These are phyloP conservation scores for Ananas comosus DNA, from an alignment of 176 grass and related monocot species.

Conservation along the genomic window DNA sequence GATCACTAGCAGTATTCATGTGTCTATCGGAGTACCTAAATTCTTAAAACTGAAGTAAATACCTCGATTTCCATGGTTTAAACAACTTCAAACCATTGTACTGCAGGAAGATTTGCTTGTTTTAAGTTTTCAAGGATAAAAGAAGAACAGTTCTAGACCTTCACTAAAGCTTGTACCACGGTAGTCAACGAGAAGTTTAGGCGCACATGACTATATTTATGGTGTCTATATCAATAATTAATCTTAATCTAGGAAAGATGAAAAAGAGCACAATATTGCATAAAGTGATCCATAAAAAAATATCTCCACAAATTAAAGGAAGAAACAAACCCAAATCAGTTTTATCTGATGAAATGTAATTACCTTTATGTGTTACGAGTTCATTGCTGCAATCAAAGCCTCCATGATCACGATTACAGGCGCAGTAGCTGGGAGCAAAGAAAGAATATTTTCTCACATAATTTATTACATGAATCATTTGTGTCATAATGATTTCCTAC, in stretches of 20 bases:
- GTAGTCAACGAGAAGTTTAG: not conserved
- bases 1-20: too few species aligned
- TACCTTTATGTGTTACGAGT: slow-evolving; percentile 84
- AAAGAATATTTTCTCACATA: slow-evolving; percentile 10
- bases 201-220: not conserved
- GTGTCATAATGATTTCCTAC: not conserved
- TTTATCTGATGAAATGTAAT: not conserved
- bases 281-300: too few species aligned
- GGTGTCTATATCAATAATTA: not conserved
- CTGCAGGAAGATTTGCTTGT: too few species aligned
- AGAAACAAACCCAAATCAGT: not conserved
- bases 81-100: too few species aligned
- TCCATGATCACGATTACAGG: slow-evolving; percentile 95
- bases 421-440: slow-evolving; percentile 55
- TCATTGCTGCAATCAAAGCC: slow-evolving; percentile 88
- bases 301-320: not conserved
- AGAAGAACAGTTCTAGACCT: not conserved
- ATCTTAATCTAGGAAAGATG: not conserved
- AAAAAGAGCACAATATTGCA: not conserved
- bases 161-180: not conserved
- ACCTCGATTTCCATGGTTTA: too few species aligned
- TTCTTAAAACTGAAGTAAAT: too few species aligned
- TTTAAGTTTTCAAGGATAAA: too few species aligned
- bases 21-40: too few species aligned
- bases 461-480: slow-evolving; percentile 4